Base-by-base conservation (phyloP, 768 basidiomycete species). In the Suillus alpinus region DNA sequence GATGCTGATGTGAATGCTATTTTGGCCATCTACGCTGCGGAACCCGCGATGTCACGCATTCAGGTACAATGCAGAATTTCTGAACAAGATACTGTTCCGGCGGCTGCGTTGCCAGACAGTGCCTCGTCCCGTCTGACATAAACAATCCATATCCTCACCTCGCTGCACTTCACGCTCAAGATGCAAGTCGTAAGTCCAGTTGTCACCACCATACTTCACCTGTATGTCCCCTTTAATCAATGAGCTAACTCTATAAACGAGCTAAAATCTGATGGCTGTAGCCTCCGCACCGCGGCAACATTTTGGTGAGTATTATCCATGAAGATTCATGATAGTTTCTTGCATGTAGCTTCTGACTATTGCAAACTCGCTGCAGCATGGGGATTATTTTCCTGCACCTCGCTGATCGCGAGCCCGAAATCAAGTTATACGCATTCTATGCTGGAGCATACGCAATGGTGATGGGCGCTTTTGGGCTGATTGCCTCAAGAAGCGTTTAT, bases 401-500 rank as follows among this genome's bases (percentile, higher is more conserved):
- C 7, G 52, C 34, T 37, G 14, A 3, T 16, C 36, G 13, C 2
- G 52, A 37, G 23, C 52, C 23, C 9, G 20, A 20, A 34, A 53
- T 53, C 10, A 53, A 53, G 16, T 53, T 37, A 20, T 53, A 26
- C 9, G 34, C 52, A 36, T 53, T 53, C 52, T 53, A 53, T 53
- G 52, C 52, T 53, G 34, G 20, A 36, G 20, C 34, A 53, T 20
- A 23, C 20, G 20, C 7, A 23, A 53, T 53, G 14, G 20, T 37
- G 13, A 53, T 8, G 20, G 20, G 34, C 4, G 34, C 8, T 23
- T 8, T 37, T 5, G 20, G 34, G 34, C 34, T 53, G 20, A 14
- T 37, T 20, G 1, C 2, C 8, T 31, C 31, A n/a, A 16, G 52
- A 9, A 23, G 16, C 5, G 8, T 23, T 16, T 53, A 53, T 53